These are phyloP conservation scores for Metarhizium rileyi DNA, from an alignment of 2,329 filamentous ascomycete genomes.

Conservation along the genomic window DNA sequence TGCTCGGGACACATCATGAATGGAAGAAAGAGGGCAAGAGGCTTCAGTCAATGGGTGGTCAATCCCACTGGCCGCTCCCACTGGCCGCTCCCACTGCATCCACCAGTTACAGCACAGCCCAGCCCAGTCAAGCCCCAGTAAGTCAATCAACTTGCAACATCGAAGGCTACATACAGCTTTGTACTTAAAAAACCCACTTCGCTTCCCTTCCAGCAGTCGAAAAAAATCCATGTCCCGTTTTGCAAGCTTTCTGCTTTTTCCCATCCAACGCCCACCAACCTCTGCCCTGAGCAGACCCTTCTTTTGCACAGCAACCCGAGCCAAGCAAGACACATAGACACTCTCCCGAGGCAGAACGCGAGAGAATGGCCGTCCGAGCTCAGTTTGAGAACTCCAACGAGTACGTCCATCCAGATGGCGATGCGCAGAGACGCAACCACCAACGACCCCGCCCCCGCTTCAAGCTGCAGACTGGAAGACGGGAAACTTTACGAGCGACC, in stretches of 20 bases:
- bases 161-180: background rate
- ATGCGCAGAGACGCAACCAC: background rate
- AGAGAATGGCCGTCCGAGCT: slow-evolving; percentile 56
- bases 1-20: no score
- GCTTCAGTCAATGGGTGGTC: no score
- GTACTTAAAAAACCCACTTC: slow-evolving; percentile 1
- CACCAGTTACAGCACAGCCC: no score
- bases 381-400: slow-evolving; percentile 89
- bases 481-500: no score
- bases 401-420: slow-evolving; percentile 37
- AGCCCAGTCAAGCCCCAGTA: no score
- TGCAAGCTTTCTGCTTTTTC: background rate
- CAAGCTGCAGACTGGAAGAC: slow-evolving; percentile 5
- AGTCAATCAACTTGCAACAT: no score
- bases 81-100: no score
- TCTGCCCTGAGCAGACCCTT: background rate
- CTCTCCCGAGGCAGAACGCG: background rate
- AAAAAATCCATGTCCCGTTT: slow-evolving; percentile 2
- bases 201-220: background rate
- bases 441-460: slow-evolving; percentile 17
- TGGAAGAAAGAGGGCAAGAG: no score
- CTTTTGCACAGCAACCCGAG: background rate
- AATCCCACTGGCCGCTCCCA: no score
- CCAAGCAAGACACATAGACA: background rate
- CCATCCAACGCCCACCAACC: background rate